These are phyloP conservation scores for Fusarium longipes DNA, from an alignment of 2,329 filamentous ascomycete species.

Conservation along the genomic window DNA sequence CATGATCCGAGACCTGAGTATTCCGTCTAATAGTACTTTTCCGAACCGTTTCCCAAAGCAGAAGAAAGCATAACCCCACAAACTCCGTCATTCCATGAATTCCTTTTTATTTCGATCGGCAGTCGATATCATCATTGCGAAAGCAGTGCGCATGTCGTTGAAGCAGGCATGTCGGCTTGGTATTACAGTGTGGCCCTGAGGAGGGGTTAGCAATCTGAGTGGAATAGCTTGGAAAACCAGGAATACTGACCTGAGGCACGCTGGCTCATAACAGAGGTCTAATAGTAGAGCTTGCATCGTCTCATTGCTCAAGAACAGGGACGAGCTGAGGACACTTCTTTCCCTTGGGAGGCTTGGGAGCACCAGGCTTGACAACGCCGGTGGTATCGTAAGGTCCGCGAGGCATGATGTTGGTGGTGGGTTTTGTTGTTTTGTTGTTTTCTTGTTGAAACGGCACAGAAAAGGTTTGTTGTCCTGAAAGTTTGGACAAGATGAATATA, in stretches of 20 bases:
- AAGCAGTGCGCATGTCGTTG: constrained; percentile 38
- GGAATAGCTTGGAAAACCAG: background rate
- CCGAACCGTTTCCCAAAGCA: constrained; percentile 40
- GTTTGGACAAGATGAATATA: constrained; percentile 13
- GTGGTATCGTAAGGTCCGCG: constrained; percentile 55
- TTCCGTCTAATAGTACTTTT: constrained; percentile 45
- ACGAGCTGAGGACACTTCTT: constrained; percentile 32
- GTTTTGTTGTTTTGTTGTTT: constrained; percentile 2
- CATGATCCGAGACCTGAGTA: constrained; percentile 37
- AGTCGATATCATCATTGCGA: constrained; percentile 42
- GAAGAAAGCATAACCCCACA: constrained; percentile 41
- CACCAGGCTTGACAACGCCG: constrained; percentile 52
- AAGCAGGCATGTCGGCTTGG: constrained; percentile 20
- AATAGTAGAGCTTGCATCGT: constrained; percentile 13
- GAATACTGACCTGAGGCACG: constrained; percentile 31
- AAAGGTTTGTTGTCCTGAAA: constrained; percentile 27
- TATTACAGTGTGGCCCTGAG: constrained; percentile 36
- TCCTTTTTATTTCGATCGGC: constrained; percentile 41
- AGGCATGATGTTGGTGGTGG: constrained; percentile 48
- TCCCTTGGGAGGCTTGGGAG: constrained; percentile 52
- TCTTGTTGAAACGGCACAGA: constrained; percentile 1
- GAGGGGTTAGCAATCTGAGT: constrained; percentile 21
- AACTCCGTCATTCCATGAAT: constrained; percentile 36
- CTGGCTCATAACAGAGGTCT: constrained; percentile 32
- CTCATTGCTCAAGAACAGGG: constrained; percentile 28